Percentiles rank a stretch among this genome's conserved stretches.
Conservation (phyloP, 192 early-diverging fungal species). For the Podila horticola region DNA sequence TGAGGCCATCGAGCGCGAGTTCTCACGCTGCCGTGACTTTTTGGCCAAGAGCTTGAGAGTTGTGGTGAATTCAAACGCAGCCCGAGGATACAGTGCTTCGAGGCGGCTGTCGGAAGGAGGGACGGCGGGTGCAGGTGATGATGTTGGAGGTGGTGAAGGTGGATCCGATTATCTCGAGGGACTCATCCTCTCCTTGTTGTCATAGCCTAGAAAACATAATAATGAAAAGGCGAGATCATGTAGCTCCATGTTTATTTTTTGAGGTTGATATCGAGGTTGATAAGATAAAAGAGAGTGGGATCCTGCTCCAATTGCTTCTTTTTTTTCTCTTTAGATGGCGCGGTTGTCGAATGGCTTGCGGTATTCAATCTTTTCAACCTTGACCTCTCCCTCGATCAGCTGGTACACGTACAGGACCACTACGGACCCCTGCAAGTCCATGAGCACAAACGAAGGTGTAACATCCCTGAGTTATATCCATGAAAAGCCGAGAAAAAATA, state of each 20-base stretch:
- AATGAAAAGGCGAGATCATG: background rate
- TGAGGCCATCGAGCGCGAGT: conserved; percentile 35
- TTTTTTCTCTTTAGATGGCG: conserved; percentile 15
- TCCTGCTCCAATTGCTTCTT: background rate
- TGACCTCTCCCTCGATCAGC: conserved; percentile 89
- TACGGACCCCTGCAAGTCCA: conserved; percentile 85
- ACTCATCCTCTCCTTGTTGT: conserved; percentile 29
- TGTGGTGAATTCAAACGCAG: conserved; percentile 36
- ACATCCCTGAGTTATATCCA: conserved; percentile 57
- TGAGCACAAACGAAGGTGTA: conserved; percentile 93
- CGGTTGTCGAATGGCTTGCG: conserved; percentile 63
- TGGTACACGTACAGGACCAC: conserved; percentile 95
- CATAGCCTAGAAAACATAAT: background rate
- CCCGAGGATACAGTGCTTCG: conserved; percentile 20
- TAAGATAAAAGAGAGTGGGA: background rate
- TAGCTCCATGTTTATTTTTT: background rate
- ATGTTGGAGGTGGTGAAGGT: conserved; percentile 13
- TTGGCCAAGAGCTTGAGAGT: conserved; percentile 37
- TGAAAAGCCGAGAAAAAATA: background rate
- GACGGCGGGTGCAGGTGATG: background rate
- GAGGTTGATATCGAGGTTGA: background rate
- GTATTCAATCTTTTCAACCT: conserved; percentile 94
- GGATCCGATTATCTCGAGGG: conserved; percentile 40
- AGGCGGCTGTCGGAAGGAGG: background rate
- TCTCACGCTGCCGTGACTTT: conserved; percentile 32